These are phyloP conservation scores for Paecilomyces variotii DNA, from an alignment of 2,329 filamentous ascomycete genomes.

Conservation along the genomic window DNA sequence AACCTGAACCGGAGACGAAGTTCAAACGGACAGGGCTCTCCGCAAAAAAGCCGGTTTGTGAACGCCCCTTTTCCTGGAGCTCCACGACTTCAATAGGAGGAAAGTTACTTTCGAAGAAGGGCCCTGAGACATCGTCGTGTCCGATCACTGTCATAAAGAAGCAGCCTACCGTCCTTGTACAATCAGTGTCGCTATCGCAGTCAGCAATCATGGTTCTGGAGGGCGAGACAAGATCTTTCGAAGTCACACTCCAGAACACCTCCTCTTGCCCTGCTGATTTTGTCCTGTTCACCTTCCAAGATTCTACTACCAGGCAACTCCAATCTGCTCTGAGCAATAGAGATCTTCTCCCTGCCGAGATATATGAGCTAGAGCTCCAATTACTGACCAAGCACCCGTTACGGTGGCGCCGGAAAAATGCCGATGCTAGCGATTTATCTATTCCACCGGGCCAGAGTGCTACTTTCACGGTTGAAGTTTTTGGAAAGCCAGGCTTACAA, in stretches of 20 bases:
- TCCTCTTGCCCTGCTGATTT: constrained; percentile 73
- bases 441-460: constrained; percentile 61
- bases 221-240: constrained; percentile 72
- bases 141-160: constrained; percentile 67
- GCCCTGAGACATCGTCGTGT: constrained; percentile 27
- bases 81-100: constrained; percentile 32
- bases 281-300: constrained; percentile 78
- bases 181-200: constrained; percentile 70
- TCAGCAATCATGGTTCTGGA: constrained; percentile 88
- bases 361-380: constrained; percentile 80
- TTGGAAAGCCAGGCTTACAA: constrained; percentile 78
- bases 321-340: constrained; percentile 67
- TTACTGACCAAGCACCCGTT: constrained; percentile 64
- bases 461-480: constrained; percentile 73
- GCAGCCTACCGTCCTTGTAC: constrained; percentile 70
- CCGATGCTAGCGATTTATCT: constrained; percentile 42
- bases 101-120: constrained; percentile 24
- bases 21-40: constrained; percentile 66
- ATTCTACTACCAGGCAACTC: constrained; percentile 72
- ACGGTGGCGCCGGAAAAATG: constrained; percentile 44
- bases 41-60: constrained; percentile 43
- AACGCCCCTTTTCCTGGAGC: constrained; percentile 40
- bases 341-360: constrained; percentile 67
- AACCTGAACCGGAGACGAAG: constrained; percentile 59
- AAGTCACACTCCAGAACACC: constrained; percentile 70